Conservation (phyloP, 768 basidiomycete species). For the Mycena indigotica region DNA sequence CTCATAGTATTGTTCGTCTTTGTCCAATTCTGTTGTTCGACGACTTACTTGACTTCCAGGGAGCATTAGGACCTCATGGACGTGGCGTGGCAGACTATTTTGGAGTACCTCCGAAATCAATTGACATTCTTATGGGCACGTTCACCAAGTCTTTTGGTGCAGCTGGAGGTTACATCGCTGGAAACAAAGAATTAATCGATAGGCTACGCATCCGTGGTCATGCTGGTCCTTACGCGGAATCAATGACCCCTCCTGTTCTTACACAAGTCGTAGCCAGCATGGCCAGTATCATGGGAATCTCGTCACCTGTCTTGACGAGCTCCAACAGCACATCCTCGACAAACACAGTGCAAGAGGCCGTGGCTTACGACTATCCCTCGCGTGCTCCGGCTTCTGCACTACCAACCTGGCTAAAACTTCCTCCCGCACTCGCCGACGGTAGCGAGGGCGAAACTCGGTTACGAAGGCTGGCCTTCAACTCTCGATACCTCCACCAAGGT, state of each 20-base stretch:
- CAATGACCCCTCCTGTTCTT: constrained; percentile 88
- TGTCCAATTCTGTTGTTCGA: background rate
- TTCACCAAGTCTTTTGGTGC: constrained; percentile 96
- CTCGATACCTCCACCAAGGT: constrained; percentile 85
- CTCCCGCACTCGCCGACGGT: constrained; percentile 76
- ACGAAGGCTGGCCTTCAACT: constrained; percentile 91
- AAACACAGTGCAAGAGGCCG: too few relatives aligned
- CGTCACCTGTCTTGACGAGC: constrained; percentile 30
- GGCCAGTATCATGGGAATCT: constrained; percentile 94
- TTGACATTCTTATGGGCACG: constrained; percentile 98
- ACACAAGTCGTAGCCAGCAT: constrained; percentile 91
- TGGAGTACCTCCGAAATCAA: constrained; percentile 71
- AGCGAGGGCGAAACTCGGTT: constrained; percentile 81
- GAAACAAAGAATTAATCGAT: constrained; percentile 77
- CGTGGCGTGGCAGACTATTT: constrained; percentile 97
- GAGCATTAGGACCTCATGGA: constrained; percentile 91
- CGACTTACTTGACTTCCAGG: constrained; percentile 29
- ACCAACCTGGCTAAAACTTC: constrained; percentile 79
- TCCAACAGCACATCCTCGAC: too few relatives aligned
- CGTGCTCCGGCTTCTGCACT: constrained; percentile 65
- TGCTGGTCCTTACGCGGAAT: constrained; percentile 83
- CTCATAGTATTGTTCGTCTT: constrained; percentile 73
- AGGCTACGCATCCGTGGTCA: constrained; percentile 79
- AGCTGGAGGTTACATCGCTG: constrained; percentile 93
- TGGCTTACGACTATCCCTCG: constrained; percentile 21